Evolutionary conservation across 257 asterid species (phyloP).

Genomic region (Solanum sejunctum): DNA sequence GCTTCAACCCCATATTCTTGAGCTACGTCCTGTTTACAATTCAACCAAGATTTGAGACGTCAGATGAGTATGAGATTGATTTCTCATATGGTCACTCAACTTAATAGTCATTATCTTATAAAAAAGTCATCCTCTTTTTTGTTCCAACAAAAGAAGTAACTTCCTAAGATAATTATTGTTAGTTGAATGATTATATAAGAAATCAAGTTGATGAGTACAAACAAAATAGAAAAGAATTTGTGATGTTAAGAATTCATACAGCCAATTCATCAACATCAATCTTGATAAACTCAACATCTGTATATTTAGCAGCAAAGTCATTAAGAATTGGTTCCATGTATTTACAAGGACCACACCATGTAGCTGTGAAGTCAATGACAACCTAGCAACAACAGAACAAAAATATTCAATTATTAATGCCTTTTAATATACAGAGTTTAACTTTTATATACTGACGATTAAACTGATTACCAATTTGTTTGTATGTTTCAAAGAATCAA

Average conservation of each 20-base stretch:
- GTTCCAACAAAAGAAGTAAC: too few species aligned
- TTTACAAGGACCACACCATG: conserved; percentile 36
- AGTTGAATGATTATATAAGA: not conserved
- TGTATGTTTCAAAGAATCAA: conserved; percentile 26
- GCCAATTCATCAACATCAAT: conserved; percentile 28
- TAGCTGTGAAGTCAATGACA: conserved; percentile 26
- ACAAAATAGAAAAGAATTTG: not conserved
- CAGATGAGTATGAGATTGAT: not conserved
- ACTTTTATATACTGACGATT: not conserved
- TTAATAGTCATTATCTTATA: not conserved
- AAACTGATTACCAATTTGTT: conserved; percentile 19
- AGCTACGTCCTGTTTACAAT: conserved; percentile 45
- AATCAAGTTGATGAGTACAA: not conserved
- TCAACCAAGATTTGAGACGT: not conserved
- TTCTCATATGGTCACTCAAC: not conserved
- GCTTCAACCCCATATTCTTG: conserved; percentile 43
- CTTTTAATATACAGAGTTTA: not conserved
- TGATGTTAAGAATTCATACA: not conserved
- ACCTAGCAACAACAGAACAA: not conserved
- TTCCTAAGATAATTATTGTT: not conserved
- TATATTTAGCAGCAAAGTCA: conserved; percentile 11
- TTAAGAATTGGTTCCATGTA: conserved; percentile 19
- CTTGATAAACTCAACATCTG: conserved; percentile 25
- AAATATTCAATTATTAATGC: not conserved
- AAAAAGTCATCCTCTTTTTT: too few species aligned